Base-by-base conservation (phyloP, 805 yeast genomes). In the Teunomyces stri region DNA sequence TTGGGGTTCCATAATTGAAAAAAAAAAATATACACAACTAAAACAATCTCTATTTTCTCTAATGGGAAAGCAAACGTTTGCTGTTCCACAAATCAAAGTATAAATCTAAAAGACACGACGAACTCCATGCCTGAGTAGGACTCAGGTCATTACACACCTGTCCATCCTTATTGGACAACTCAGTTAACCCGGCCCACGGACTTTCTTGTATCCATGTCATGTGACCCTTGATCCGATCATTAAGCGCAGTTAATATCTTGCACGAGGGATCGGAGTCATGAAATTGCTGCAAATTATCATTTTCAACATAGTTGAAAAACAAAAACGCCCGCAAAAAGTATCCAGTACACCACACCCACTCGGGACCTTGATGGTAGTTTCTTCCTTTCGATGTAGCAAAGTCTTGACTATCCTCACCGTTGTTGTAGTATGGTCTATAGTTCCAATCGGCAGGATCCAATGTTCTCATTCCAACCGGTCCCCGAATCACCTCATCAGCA, bases 311-410 rank as follows among this genome's bases (percentile, higher is more conserved):
- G 55, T 83, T 81, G 60, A 85, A 81, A 40, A 69, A 64, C 33
- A 80, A 70, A 57, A 75, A 82, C 0, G 98, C 96, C 52, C 97
- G 79, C 54, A 94, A 68, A 61, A 89, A 92, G 65, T 82, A 90
- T 2, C 99, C 99, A 21, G 78, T 75, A 49, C 83, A 79, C 97
- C 97, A 92, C 29, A 88, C 87, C 99, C 99, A 92, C 63, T 94
- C 99, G 2, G 99, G 99, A 1, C 99, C 99, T 69, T 92, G 98
- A 66, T 92, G 99, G 64, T 92, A 92, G 68, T 94, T 94, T 58
- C 98, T 80, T 27, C 99, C 99, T 67, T 90, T 89, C 2, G 97
- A 77, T 0, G 97, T 90, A 0, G 95, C 89, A 75, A 90, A 94
- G 65, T 92, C 96, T 4, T 77, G 81, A 45, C 80, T 81, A 59